Evolutionary conservation across 805 yeast species (phyloP).

Genomic region (Zygosaccharomyces pseudorouxii): DNA sequence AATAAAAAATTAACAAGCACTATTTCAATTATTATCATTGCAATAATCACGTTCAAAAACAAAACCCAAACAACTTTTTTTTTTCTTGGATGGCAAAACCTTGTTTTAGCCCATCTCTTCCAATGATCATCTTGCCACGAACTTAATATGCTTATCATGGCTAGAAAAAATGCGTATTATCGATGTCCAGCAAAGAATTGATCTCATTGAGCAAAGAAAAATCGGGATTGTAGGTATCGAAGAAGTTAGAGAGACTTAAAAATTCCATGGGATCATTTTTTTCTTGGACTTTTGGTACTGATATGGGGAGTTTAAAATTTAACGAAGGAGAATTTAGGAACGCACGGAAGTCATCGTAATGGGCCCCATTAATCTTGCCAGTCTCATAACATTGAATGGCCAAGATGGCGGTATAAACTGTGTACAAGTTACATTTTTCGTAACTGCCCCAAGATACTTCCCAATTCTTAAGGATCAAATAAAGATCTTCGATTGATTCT

Average conservation of each 20-base stretch:
- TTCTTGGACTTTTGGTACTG: neutral
- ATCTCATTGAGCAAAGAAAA: slow-evolving; percentile 18
- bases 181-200: slow-evolving; percentile 12
- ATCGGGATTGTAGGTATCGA: slow-evolving; percentile 16
- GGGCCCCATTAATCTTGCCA: slow-evolving; percentile 6
- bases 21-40: neutral
- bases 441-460: slow-evolving; percentile 9
- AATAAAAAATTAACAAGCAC: neutral
- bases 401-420: slow-evolving; percentile 16
- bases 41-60: neutral
- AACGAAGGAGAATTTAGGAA: slow-evolving; percentile 15
- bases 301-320: slow-evolving; percentile 13
- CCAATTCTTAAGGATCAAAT: slow-evolving; percentile 11
- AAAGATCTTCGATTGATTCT: slow-evolving; percentile 15
- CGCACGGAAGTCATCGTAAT: slow-evolving; percentile 8
- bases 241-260: slow-evolving; percentile 12
- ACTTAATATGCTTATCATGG: neutral
- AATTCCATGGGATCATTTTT: slow-evolving; percentile 7
- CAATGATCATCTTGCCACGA: neutral
- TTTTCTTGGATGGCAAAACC: no score
- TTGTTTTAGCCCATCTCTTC: neutral
- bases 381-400: slow-evolving; percentile 18
- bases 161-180: neutral
- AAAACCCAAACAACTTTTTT: neutral
- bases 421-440: slow-evolving; percentile 17